Evolutionary conservation across 2,329 filamentous ascomycete species (phyloP), one percentile per base, ranked within the genome.

Genomic region (Hymenoscyphus repandus): DNA sequence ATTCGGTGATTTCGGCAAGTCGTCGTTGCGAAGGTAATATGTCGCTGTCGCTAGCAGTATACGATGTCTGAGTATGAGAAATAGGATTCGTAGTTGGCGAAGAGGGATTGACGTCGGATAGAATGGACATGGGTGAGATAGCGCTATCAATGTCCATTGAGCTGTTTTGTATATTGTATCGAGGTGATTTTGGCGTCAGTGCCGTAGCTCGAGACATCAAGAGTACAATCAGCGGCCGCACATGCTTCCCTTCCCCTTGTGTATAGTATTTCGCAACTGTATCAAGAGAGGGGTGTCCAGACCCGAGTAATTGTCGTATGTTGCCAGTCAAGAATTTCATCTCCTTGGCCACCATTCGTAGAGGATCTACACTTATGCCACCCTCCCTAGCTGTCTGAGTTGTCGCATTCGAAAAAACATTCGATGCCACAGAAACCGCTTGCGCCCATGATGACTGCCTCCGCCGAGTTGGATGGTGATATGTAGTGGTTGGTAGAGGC

Each of bases 211-310:
- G 82, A 55, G 91, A 92, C 92, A 99, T 97, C 63, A 99, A 83
- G 55, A 99, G 80, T 30, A 99, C 91, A 54, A 99, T 86, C 69
- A 96, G 81, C 30, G 93, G 93, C 59, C 93, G 85, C 61, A 99
- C 85, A 70, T 97, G 93, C 74, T 99, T 99, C 56, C 93, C 93
- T 75, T 97, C 90, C 53, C 88, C 88, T 64, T 92, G 88, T 18
- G 93, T 96, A 70, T 99, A 99, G 76, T 99, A 99, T 72, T 99
- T 99, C 47, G 93, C 90, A 27, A 91, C 92, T 38, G 89, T 91
- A 66, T 97, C 93, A 53, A 99, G 79, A 41, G 91, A 90, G 0
- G 93, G 93, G 66, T 99, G 92, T 5, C 92, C 92, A 0, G 91
- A 96, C 5, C 92, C 92, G 13, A 97, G 75, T n/a, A 97, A 77